phyloP scores from a whole-genome alignment of 2,329 filamentous ascomycete genomes.

The Fusarium domesticum region DNA sequence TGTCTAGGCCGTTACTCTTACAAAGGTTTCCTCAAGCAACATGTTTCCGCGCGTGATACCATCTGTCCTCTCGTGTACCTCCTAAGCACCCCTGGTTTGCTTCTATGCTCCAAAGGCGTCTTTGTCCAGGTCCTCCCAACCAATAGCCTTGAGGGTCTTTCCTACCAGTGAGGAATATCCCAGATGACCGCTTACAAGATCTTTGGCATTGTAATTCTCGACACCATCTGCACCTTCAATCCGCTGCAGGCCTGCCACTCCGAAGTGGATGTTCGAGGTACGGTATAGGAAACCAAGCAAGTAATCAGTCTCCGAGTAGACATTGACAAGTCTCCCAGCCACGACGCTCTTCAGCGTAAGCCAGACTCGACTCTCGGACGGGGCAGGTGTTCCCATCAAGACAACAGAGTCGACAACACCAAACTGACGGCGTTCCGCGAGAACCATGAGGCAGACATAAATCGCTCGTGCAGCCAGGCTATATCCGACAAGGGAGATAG shows the following conservation, averaged over 20 bases:
- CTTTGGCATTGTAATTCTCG: slow-evolving; percentile 66
- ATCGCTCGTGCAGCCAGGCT: slow-evolving; percentile 80
- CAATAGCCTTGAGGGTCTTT: slow-evolving; percentile 62
- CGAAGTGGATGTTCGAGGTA: slow-evolving; percentile 75
- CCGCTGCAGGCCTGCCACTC: slow-evolving; percentile 78
- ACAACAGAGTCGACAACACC: slow-evolving; percentile 84
- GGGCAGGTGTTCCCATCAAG: slow-evolving; percentile 77
- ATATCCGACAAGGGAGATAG: slow-evolving; percentile 78
- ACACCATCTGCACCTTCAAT: slow-evolving; percentile 63
- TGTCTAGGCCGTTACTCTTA: slow-evolving; percentile 20
- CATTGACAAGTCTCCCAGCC: slow-evolving; percentile 81
- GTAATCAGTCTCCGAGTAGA: slow-evolving; percentile 83
- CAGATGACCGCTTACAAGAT: slow-evolving; percentile 65
- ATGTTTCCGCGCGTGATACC: slow-evolving; percentile 7
- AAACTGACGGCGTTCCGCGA: slow-evolving; percentile 79
- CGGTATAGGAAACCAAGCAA: slow-evolving; percentile 87
- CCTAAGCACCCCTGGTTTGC: slow-evolving; percentile 18
- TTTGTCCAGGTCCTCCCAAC: slow-evolving; percentile 63
- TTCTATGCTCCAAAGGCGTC: slow-evolving; percentile 28
- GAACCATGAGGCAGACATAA: slow-evolving; percentile 73
- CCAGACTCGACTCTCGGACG: slow-evolving; percentile 71
- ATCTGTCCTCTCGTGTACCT: slow-evolving; percentile 8
- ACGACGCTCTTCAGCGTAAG: slow-evolving; percentile 74
- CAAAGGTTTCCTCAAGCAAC: slow-evolving; percentile 13
- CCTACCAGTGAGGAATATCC: slow-evolving; percentile 67